Conservation (phyloP, 2,329 filamentous ascomycete species). For the Elsinoe necatrix region DNA sequence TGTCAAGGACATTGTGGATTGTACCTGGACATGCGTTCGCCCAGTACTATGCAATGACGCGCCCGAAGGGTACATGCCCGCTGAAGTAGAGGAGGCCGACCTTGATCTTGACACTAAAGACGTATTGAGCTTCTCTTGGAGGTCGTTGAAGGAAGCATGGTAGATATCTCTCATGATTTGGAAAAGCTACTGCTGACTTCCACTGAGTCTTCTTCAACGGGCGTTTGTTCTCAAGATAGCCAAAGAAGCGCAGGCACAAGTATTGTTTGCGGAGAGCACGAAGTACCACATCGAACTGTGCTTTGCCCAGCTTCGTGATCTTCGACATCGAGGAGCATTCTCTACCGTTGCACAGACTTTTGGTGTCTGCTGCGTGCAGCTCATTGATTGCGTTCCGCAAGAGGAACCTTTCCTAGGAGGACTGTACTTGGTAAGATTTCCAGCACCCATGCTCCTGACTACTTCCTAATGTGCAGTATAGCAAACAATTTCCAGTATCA, state of each 20-base stretch:
- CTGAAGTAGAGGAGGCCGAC: conserved; percentile 65
- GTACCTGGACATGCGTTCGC: conserved; percentile 43
- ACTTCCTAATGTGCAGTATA: conserved; percentile 25
- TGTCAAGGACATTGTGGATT: neutral
- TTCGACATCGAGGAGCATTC: conserved; percentile 87
- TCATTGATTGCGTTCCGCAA: conserved; percentile 41
- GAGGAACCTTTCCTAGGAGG: conserved; percentile 36
- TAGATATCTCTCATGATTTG: conserved; percentile 27
- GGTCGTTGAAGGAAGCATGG: conserved; percentile 91
- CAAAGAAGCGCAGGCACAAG: neutral
- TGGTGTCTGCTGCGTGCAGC: conserved; percentile 64
- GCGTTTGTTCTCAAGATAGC: conserved; percentile 26
- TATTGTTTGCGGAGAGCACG: neutral
- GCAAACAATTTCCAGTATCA: conserved; percentile 61
- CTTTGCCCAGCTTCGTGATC: conserved; percentile 70
- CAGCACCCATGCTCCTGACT: too few species aligned
- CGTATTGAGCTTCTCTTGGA: conserved; percentile 87
- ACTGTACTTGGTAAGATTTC: neutral
- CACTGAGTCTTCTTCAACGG: conserved; percentile 57
- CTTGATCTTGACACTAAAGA: conserved; percentile 75
- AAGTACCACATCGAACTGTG: conserved; percentile 45
- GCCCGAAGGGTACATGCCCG: conserved; percentile 76
- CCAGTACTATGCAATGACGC: conserved; percentile 85
- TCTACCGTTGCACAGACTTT: conserved; percentile 89
- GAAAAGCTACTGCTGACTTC: conserved; percentile 20